phyloP scores from a whole-genome alignment of 2,329 filamentous ascomycete genomes.

The Capronia epimyces region DNA sequence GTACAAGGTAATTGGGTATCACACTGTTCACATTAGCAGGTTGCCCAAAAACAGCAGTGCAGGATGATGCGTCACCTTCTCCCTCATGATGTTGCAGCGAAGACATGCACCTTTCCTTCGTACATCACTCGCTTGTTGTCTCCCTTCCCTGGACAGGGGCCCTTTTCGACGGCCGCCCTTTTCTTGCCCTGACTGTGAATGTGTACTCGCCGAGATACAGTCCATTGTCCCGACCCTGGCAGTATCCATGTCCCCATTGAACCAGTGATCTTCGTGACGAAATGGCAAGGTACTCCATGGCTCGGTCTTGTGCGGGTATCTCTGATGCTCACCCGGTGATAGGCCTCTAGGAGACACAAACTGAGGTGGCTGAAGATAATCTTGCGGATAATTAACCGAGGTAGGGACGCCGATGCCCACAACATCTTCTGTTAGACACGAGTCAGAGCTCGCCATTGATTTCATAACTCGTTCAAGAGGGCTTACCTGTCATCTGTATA shows the following conservation, averaged over 20 bases:
- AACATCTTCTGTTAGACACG: constrained; percentile 7
- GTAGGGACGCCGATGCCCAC: constrained; percentile 18
- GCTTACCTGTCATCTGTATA: constrained; percentile 17
- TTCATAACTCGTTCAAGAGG: background rate
- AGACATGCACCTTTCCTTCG: constrained; percentile 22
- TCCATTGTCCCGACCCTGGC: constrained; percentile 5
- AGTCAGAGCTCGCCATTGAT: background rate
- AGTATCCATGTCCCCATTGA: background rate
- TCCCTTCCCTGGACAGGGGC: constrained; percentile 13
- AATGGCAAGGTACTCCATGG: constrained; percentile 17
- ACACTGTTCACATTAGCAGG: constrained; percentile 26
- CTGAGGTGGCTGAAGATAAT: constrained; percentile 12
- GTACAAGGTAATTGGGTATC: constrained; percentile 11
- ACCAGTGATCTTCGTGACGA: constrained; percentile 9
- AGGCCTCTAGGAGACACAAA: constrained; percentile 8
- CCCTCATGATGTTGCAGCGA: constrained; percentile 24
- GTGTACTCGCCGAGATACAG: background rate
- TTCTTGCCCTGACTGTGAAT: constrained; percentile 5
- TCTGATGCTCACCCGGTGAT: constrained; percentile 10
- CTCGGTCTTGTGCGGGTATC: constrained; percentile 4
- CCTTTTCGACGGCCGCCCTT: constrained; percentile 16
- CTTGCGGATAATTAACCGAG: constrained; percentile 2
- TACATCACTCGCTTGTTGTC: constrained; percentile 19
- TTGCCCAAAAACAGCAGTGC: constrained; percentile 5
- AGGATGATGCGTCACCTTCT: constrained; percentile 12